Base-by-base conservation (phyloP, 2,329 filamentous ascomycete species). In the Ceratocystis harringtonii region DNA sequence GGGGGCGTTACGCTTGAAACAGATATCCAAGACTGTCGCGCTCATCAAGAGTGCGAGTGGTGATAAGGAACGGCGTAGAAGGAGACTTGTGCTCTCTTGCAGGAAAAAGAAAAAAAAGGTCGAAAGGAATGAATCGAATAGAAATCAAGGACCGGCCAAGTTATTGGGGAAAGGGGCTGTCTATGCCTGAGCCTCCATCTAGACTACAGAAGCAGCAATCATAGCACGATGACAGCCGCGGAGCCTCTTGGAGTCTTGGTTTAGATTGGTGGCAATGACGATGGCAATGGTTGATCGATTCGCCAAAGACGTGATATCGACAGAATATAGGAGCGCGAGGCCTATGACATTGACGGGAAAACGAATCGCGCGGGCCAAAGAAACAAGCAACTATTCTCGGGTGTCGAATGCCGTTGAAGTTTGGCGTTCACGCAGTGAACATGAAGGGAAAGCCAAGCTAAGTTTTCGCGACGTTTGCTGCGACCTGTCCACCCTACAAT, bases 321-420 rank as follows among this genome's bases (percentile, higher is more conserved):
- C 30, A 36, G 28, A 58, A 10, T 17, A 41, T 10, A 63, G 36
- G 41, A 5, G 41, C n/a, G 10, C 65, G 41, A 64, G 36, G 68
- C 67, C 67, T 68, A 66, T 64, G 64, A 68, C 68, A 69, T 63
- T 70, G 68, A 62, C 65, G 68, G 69, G 68, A 68, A 67, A 19
- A 52, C 58, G 41, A 58, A 36, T 28, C 15, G 32, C 25, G 15
- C n/a, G 32, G n/a, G 32, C n/a, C 32, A 36, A 19, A 58, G 55
- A 4, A 30, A 8, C 5, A 30, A 36, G 55, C 7, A 36, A 19
- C 4, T 8, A 19, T 8, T 36, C 28, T 28, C 25, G 52, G 17
- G 28, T 17, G 25, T 32, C 17, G 55, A 58, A 36, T 58, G 28
- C 5, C 15, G 25, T 32, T n/a, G 19, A 52, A 25, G 25, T 10